Evolutionary conservation across 768 basidiomycete species (phyloP), one percentile per base, ranked within the genome.

Genomic region (Psilocybe cyanescens): DNA sequence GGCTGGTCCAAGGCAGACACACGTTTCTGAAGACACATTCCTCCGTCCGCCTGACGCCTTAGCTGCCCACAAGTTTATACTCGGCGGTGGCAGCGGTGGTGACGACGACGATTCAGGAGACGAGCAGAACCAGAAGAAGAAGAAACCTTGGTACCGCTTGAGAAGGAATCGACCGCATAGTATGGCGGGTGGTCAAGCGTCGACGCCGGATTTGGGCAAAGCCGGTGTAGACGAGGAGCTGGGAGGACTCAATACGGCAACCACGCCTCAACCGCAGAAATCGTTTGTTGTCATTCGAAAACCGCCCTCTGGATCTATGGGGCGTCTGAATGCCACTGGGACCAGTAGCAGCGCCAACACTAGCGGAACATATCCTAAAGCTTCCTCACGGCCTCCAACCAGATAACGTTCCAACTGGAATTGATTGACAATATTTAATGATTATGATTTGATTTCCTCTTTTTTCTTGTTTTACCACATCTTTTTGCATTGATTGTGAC

Each of bases 201-300:
- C 71, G n/a, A 68, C 52, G n/a, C 49, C 63, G 9, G 63, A 58
- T 30, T 50, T 65, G 52, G 52, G 65, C 29, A 49, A 60, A 16
- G 54, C 68, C 49, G 57, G 63, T 66, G 67, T 75, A n/a, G 78
- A 77, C 39, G 67, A 70, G 61, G 76, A 81, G 60, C 53, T 79
- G 53, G 70, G 78, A 58, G 71, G 74, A 62, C 44, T 74, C 62
- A 63, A 71, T 30, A 61, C 58, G 28, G 50, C 74, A 45, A 64
- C 74, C 16, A 68, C 74, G 16, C 70, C 75, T 35, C 77, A 74
- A 60, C 79, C 75, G 47, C 80, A 74, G 63, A 75, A 85, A 65
- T 89, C 88, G 30, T 91, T 91, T 64, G 88, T 90, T 17, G 89
- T 91, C 35, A 84, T 90, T 52, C 81, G 88, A n/a, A 87, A 86